Evolutionary conservation across 2,329 filamentous ascomycete genomes (phyloP).

Genomic region (Paecilomyces sp.): DNA sequence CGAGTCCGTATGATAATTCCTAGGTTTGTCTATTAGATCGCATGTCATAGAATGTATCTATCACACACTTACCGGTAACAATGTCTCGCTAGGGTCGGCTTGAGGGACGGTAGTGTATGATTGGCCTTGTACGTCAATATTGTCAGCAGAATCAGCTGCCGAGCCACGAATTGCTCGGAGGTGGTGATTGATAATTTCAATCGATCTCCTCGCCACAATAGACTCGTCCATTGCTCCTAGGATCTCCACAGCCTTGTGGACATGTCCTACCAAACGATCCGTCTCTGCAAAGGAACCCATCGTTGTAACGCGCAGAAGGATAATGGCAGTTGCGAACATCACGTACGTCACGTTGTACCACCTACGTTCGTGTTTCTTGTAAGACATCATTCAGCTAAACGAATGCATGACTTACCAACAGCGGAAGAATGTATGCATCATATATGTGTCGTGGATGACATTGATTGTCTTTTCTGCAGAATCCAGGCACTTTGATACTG

Average conservation of each 20-base stretch:
- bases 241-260: constrained; percentile 33
- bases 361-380: constrained; percentile 13
- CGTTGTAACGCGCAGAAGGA: constrained; percentile 28
- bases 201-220: constrained; percentile 32
- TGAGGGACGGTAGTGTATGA: constrained; percentile 6
- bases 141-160: not conserved
- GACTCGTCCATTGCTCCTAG: constrained; percentile 38
- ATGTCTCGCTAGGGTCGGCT: not conserved
- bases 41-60: constrained; percentile 4
- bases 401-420: constrained; percentile 25
- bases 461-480: constrained; percentile 33
- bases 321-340: constrained; percentile 32
- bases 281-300: constrained; percentile 20
- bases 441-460: constrained; percentile 32
- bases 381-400: not conserved
- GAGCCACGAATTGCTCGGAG: constrained; percentile 18
- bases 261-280: constrained; percentile 18
- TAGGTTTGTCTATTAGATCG: constrained; percentile 14
- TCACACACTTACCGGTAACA: constrained; percentile 3
- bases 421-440: constrained; percentile 33
- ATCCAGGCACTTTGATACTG: constrained; percentile 31
- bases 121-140: not conserved
- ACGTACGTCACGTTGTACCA: constrained; percentile 39
- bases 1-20: constrained; percentile 29
- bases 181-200: constrained; percentile 28